These are phyloP conservation scores for Plasmodium vinckei DNA, from an alignment of 169 alveolate genomes.

Conservation along the genomic window DNA sequence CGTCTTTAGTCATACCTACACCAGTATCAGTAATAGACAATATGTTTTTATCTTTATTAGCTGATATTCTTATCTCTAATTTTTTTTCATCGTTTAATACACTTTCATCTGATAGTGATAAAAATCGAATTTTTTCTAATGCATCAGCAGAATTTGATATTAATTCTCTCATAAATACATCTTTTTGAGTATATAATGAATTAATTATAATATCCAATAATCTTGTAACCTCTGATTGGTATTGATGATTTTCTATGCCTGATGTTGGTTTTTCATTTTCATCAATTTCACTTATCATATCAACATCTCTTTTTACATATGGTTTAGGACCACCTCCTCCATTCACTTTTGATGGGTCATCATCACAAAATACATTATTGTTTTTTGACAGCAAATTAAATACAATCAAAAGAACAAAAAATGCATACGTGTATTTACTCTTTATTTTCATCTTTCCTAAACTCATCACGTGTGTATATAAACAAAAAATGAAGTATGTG, in stretches of 20 bases:
- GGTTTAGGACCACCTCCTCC: slow-evolving; percentile 1
- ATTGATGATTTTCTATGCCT: slow-evolving; percentile 84
- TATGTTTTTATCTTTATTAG: slow-evolving; percentile 93
- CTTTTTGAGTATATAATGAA: slow-evolving; percentile 98
- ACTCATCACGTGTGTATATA: not conserved
- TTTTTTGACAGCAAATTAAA: slow-evolving; percentile 11
- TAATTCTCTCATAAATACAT: slow-evolving; percentile 97
- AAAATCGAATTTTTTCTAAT: slow-evolving; percentile 94
- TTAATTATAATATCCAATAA: slow-evolving; percentile 99
- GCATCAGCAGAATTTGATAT: slow-evolving; percentile 99
- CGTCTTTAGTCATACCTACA: slow-evolving; percentile 99
- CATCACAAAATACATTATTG: slow-evolving; percentile 19
- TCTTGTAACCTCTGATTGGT: slow-evolving; percentile 98
- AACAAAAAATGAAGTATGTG: not conserved
- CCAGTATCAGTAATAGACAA: slow-evolving; percentile 98
- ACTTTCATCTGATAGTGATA: slow-evolving; percentile 78
- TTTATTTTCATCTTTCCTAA: slow-evolving; percentile 37
- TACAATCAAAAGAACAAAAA: slow-evolving; percentile 14
- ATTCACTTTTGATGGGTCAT: not conserved
- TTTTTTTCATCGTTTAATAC: slow-evolving; percentile 85
- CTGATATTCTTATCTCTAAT: slow-evolving; percentile 95
- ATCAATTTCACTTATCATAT: slow-evolving; percentile 27
- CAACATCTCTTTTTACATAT: slow-evolving; percentile 33
- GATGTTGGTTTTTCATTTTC: slow-evolving; percentile 74
- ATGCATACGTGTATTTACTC: not conserved